These are phyloP conservation scores for Boletus coccyginus DNA, from an alignment of 768 basidiomycete genomes.

Conservation along the genomic window DNA sequence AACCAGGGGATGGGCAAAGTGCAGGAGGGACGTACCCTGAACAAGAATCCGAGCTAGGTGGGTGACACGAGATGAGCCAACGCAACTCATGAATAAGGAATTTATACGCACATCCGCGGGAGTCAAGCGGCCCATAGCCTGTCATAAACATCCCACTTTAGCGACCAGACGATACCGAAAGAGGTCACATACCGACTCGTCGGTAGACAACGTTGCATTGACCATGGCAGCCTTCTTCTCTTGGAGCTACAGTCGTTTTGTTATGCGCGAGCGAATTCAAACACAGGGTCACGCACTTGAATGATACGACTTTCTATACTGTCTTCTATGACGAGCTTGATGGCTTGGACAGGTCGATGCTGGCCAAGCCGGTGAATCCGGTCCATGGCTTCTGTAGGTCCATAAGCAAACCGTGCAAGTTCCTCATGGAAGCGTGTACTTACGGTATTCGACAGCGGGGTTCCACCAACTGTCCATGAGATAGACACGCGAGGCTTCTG, in stretches of 20 bases:
- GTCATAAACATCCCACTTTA: conserved; percentile 6
- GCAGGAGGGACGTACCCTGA: conserved; percentile 37
- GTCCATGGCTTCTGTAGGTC: conserved; percentile 83
- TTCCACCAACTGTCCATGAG: conserved; percentile 99
- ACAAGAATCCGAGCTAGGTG: conserved; percentile 42
- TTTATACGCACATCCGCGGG: conserved; percentile 64
- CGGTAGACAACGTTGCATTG: conserved; percentile 78
- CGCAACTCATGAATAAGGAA: background rate
- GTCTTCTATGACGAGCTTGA: conserved; percentile 93
- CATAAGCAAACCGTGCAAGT: background rate
- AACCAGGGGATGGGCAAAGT: background rate
- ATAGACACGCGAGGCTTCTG: conserved; percentile 90
- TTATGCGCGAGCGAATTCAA: background rate
- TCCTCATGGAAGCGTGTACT: conserved; percentile 29
- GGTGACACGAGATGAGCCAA: conserved; percentile 4
- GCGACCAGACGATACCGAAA: conserved; percentile 2
- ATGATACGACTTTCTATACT: conserved; percentile 95
- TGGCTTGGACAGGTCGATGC: conserved; percentile 87
- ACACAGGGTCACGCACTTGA: conserved; percentile 47
- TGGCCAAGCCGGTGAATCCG: conserved; percentile 97
- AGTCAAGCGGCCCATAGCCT: conserved; percentile 93
- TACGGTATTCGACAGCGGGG: conserved; percentile 89
- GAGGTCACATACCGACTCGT: conserved; percentile 60
- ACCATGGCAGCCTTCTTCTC: conserved; percentile 98
- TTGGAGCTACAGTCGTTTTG: conserved; percentile 58